These are phyloP conservation scores for Lecanosticta acicola DNA, from an alignment of 2,329 filamentous ascomycete genomes.

Conservation along the genomic window DNA sequence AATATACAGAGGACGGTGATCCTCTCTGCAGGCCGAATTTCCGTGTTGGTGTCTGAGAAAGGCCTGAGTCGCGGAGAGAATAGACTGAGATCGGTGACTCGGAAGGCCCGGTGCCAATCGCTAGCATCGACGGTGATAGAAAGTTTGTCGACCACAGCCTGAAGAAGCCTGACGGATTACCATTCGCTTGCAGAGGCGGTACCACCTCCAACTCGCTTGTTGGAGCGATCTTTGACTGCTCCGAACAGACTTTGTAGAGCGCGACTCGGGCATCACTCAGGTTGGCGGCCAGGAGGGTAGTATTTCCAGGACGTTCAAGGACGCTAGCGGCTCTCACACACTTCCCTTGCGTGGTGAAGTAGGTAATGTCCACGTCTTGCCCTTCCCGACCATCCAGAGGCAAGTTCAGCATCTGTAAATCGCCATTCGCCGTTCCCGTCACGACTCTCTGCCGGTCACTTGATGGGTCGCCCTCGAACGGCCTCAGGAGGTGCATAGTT, in stretches of 20 bases:
- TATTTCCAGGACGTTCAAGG: constrained; percentile 9
- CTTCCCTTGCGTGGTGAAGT: constrained; percentile 41
- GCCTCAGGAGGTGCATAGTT: constrained; percentile 48
- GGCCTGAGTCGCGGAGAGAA: constrained; percentile 42
- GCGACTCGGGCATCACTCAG: constrained; percentile 42
- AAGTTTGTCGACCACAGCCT: constrained; percentile 50
- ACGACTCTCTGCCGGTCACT: constrained; percentile 42
- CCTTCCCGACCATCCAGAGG: constrained; percentile 13
- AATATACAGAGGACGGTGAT: constrained; percentile 40
- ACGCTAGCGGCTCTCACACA: constrained; percentile 42
- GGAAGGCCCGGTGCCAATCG: constrained; percentile 45
- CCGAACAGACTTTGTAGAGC: constrained; percentile 26
- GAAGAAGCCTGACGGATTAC: constrained; percentile 14
- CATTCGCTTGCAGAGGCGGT: constrained; percentile 13
- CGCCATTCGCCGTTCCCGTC: constrained; percentile 52
- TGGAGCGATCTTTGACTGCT: constrained; percentile 30
- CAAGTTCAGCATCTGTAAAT: constrained; percentile 39
- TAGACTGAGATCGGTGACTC: constrained; percentile 46
- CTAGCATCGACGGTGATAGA: constrained; percentile 46
- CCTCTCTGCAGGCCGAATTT: constrained; percentile 35
- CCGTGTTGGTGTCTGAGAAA: constrained; percentile 37
- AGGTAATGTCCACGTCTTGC: constrained; percentile 31
- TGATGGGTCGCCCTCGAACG: constrained; percentile 30
- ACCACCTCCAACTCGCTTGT: constrained; percentile 34
- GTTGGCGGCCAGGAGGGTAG: constrained; percentile 46